phyloP scores from a whole-genome alignment of 108 stramenopile genomes.

The Mayamaea pseudoterrestris region DNA sequence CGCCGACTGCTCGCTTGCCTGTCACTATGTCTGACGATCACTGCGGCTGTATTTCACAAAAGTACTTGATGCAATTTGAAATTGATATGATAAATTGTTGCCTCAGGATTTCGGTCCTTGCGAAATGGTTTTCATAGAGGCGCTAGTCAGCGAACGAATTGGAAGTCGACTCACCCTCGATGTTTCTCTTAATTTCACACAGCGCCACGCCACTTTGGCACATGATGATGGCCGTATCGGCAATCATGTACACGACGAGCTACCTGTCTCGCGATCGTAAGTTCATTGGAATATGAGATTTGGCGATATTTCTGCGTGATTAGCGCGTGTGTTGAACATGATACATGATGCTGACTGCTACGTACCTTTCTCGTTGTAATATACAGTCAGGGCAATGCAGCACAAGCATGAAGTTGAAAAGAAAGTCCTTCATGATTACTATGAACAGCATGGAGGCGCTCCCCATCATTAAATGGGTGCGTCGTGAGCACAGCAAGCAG shows the following conservation, averaged over 20 bases:
- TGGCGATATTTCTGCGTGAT: neutral
- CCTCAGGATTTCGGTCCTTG: too few species aligned
- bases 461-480: constrained; percentile 16
- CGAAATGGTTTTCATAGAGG: too few species aligned
- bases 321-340: neutral
- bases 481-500: too few species aligned
- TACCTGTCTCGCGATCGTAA: constrained; percentile 40
- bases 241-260: constrained; percentile 46
- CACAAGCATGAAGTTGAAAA: constrained; percentile 13
- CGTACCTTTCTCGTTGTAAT: neutral
- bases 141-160: constrained; percentile 3
- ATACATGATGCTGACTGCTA: neutral
- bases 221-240: constrained; percentile 40
- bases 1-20: too few species aligned
- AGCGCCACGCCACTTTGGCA: constrained; percentile 48
- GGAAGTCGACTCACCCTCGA: neutral
- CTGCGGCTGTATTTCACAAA: too few species aligned
- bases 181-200: neutral
- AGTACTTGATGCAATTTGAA: too few species aligned
- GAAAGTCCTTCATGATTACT: constrained; percentile 17
- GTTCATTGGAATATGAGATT: constrained; percentile 1
- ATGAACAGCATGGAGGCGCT: constrained; percentile 13
- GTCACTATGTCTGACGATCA: too few species aligned
- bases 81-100: neutral
- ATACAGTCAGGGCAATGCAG: constrained; percentile 1